Conservation (phyloP, 1,284 basidiomycete species). For the Naganishia albida region DNA sequence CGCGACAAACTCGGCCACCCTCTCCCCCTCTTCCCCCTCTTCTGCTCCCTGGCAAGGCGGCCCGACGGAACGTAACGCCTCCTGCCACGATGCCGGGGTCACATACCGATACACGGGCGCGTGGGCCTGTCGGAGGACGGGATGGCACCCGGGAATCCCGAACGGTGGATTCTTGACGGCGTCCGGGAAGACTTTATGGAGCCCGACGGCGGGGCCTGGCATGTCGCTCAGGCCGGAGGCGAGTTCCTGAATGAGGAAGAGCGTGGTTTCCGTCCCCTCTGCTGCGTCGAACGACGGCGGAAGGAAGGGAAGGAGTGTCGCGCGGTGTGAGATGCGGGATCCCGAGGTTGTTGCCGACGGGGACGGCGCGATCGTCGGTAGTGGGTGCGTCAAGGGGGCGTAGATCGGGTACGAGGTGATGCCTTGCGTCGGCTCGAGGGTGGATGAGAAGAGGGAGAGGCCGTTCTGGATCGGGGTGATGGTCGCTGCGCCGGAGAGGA, state of each 20-base stretch:
- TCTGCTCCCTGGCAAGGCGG: slow-evolving; percentile 30
- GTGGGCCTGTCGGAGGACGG: slow-evolving; percentile 52
- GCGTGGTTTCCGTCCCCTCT: slow-evolving; percentile 11
- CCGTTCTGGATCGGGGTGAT: slow-evolving; percentile 44
- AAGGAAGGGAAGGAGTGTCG: not conserved
- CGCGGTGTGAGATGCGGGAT: slow-evolving; percentile 26
- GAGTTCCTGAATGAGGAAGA: slow-evolving; percentile 49
- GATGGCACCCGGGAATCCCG: slow-evolving; percentile 60
- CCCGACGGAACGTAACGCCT: slow-evolving; percentile 53
- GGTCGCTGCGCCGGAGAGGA: slow-evolving; percentile 45
- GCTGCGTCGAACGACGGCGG: slow-evolving; percentile 11
- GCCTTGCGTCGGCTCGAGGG: slow-evolving; percentile 54
- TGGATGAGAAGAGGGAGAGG: slow-evolving; percentile 45
- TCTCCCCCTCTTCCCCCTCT: slow-evolving; percentile 30
- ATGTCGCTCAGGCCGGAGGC: slow-evolving; percentile 47
- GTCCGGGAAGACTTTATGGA: slow-evolving; percentile 50
- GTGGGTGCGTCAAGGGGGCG: slow-evolving; percentile 60
- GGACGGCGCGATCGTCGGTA: slow-evolving; percentile 56
- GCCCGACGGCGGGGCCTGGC: slow-evolving; percentile 48
- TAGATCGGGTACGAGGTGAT: slow-evolving; percentile 51
- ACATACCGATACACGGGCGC: slow-evolving; percentile 55
- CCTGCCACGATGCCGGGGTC: slow-evolving; percentile 64
- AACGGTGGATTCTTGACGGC: slow-evolving; percentile 47
- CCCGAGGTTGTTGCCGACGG: slow-evolving; percentile 28
- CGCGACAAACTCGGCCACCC: slow-evolving; percentile 41